These are phyloP conservation scores for Coriaria nepalensis DNA, from an alignment of 306 rosid genomes.

Conservation along the genomic window DNA sequence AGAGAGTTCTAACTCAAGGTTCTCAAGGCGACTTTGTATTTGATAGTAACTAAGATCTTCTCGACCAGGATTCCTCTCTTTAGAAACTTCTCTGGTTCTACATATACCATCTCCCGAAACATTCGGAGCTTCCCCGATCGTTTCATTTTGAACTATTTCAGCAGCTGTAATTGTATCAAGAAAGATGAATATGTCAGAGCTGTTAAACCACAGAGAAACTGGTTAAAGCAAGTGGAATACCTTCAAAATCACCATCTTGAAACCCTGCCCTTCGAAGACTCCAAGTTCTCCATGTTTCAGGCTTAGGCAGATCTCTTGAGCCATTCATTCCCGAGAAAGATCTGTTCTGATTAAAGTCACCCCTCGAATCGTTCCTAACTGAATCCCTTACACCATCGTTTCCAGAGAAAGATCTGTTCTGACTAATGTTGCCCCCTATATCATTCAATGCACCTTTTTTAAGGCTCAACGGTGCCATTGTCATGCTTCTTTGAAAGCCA, in stretches of 20 bases:
- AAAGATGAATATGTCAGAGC: conserved; percentile 15
- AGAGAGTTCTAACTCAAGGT: conserved; percentile 57
- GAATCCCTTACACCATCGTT: conserved; percentile 19
- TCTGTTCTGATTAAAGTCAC: conserved; percentile 19
- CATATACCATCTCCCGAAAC: conserved; percentile 23
- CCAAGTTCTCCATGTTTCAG: conserved; percentile 66
- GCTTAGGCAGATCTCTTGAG: conserved; percentile 22
- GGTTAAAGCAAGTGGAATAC: conserved; percentile 22
- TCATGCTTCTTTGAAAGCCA: conserved; percentile 25
- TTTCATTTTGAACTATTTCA: conserved; percentile 35
- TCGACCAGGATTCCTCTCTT: conserved; percentile 18
- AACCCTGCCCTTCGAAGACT: conserved; percentile 41
- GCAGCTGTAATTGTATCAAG: conserved; percentile 31
- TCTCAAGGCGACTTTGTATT: conserved; percentile 38
- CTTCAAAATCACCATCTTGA: conserved; percentile 40
- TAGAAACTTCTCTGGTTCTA: conserved; percentile 17
- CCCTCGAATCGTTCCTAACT: conserved; percentile 16
- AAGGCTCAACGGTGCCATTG: conserved; percentile 26
- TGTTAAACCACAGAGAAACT: conserved; percentile 2
- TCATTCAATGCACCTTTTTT: conserved; percentile 15
- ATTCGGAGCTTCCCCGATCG: conserved; percentile 16
- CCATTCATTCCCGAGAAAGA: conserved; percentile 24
- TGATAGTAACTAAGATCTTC: conserved; percentile 25
- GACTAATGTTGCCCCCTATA: conserved; percentile 22
- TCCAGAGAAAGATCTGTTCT: conserved; percentile 19